Conservation (phyloP, 352 stramenopile species). For the Globisporangium radiosum region DNA sequence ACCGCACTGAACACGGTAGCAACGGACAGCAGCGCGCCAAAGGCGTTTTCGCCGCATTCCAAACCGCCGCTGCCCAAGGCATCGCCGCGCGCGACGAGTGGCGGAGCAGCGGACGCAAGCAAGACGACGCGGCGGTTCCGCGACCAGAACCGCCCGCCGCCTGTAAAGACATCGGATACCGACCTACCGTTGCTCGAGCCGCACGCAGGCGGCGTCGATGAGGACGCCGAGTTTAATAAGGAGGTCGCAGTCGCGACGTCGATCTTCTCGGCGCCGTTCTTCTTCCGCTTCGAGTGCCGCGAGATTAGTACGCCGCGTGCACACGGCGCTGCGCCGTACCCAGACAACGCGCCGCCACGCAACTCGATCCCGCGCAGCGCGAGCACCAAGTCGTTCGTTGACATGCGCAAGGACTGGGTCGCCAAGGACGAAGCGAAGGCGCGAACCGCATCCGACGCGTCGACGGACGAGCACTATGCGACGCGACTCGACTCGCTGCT, state of each 20-base stretch:
- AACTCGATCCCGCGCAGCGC: conserved; percentile 25
- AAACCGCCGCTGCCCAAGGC: conserved; percentile 14
- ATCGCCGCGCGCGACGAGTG: conserved; percentile 1
- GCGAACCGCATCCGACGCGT: conserved; percentile 17
- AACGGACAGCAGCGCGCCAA: neutral
- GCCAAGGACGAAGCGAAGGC: conserved; percentile 10
- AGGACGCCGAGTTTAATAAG: conserved; percentile 81
- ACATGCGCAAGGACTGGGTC: conserved; percentile 18
- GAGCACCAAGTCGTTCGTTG: conserved; percentile 48
- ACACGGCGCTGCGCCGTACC: neutral
- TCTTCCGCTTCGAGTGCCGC: conserved; percentile 80
- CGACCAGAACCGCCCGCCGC: conserved; percentile 14
- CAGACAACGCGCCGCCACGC: neutral
- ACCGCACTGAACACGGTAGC: neutral
- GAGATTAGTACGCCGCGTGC: conserved; percentile 31
- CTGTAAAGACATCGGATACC: conserved; percentile 19
- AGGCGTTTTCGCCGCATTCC: conserved; percentile 9
- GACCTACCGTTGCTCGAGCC: conserved; percentile 23
- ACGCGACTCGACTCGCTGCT: conserved; percentile 36
- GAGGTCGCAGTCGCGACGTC: conserved; percentile 77
- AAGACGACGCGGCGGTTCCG: conserved; percentile 9
- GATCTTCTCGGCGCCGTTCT: conserved; percentile 79
- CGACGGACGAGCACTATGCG: conserved; percentile 27
- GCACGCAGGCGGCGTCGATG: conserved; percentile 35
- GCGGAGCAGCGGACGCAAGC: neutral